A percentile compares a stretch with the other conserved stretches of the same genome.
These are phyloP conservation scores for Nadsonia starkeyi-henricii DNA, from an alignment of 1,139 yeast species.

Conservation along the genomic window DNA sequence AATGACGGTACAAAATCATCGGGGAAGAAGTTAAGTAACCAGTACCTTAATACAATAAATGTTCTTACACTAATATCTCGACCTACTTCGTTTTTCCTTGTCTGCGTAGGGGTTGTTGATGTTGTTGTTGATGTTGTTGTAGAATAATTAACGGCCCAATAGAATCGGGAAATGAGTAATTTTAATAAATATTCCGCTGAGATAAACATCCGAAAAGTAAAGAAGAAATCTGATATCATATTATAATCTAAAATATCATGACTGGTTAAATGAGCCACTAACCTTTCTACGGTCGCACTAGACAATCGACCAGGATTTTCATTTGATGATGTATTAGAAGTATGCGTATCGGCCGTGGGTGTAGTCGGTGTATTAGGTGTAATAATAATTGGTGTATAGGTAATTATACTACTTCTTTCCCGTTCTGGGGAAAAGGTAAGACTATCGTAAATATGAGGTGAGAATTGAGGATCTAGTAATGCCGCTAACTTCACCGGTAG, in stretches of 20 bases:
- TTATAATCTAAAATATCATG: slow-evolving; percentile 70
- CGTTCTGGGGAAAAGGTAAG: background rate
- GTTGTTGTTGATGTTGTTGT: slow-evolving; percentile 6
- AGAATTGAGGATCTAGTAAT: background rate
- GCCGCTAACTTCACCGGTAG: background rate
- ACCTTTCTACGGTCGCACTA: slow-evolving; percentile 9
- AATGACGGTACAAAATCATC: slow-evolving; percentile 28
- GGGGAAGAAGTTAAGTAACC: slow-evolving; percentile 48
- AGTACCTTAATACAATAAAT: slow-evolving; percentile 77
- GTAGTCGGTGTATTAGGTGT: background rate
- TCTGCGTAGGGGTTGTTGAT: slow-evolving; percentile 10
- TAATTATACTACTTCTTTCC: background rate
- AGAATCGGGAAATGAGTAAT: slow-evolving; percentile 47
- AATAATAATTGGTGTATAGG: background rate
- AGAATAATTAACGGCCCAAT: slow-evolving; percentile 45
- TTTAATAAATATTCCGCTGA: slow-evolving; percentile 43
- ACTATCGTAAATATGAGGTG: background rate
- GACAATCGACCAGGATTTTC: background rate
- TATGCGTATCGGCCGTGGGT: background rate
- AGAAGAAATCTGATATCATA: slow-evolving; percentile 68
- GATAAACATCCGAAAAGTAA: slow-evolving; percentile 65
- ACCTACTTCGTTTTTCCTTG: slow-evolving; percentile 30
- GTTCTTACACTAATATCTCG: slow-evolving; percentile 66
- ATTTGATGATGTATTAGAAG: background rate
- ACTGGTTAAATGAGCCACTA: slow-evolving; percentile 63